These are phyloP conservation scores for Cercospora sp. DNA, from an alignment of 2,329 filamentous ascomycete genomes.

Conservation along the genomic window DNA sequence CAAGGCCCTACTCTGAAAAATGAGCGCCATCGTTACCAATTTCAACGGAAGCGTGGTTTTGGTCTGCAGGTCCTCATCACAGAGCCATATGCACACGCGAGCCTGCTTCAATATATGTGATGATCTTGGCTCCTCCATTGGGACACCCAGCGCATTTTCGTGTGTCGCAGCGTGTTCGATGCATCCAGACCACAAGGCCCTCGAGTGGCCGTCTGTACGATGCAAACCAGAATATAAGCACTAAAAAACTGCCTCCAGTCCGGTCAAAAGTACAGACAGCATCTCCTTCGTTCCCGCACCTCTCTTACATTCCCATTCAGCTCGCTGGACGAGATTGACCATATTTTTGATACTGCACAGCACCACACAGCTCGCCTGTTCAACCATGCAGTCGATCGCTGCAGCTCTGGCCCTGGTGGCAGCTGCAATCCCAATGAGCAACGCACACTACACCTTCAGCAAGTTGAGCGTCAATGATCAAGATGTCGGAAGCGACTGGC, in stretches of 20 bases:
- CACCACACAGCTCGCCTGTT: neutral
- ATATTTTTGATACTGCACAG: neutral
- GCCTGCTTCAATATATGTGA: neutral
- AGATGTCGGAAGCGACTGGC: slow-evolving; percentile 20
- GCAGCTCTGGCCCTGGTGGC: slow-evolving; percentile 4
- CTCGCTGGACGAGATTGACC: neutral
- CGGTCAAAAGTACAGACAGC: neutral
- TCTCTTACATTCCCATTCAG: neutral
- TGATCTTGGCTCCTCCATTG: neutral
- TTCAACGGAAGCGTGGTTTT: neutral
- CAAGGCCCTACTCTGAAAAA: neutral
- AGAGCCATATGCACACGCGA: neutral
- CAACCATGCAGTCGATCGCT: neutral
- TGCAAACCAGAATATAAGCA: neutral
- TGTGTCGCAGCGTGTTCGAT: neutral
- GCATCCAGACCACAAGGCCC: neutral
- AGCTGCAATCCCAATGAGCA: neutral
- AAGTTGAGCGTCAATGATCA: slow-evolving; percentile 24
- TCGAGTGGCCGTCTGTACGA: neutral
- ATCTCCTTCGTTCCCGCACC: neutral
- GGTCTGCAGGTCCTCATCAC: neutral
- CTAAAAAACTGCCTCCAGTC: neutral
- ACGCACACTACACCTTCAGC: slow-evolving; percentile 28
- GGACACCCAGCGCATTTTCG: neutral
- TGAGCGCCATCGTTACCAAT: neutral